Evolutionary conservation across 148 eudicot species (phyloP), one percentile per base, ranked within the genome.

Genomic region (Rhododendron mucronatum): DNA sequence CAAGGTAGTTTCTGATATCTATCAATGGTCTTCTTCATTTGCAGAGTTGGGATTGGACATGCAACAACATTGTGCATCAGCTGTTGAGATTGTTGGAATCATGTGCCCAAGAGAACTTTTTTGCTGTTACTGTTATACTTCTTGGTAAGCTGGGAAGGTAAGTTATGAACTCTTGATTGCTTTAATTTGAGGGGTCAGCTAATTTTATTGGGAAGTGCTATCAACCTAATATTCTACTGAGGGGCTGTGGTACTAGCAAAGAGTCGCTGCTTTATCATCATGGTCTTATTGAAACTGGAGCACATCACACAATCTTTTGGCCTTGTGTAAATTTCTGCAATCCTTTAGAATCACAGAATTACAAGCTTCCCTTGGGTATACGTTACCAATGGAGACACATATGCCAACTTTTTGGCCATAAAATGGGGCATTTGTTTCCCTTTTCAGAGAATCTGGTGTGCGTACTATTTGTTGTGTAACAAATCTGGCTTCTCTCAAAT

Each of bases 101-200:
- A 51, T 89, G 88, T 84, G 76, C 82, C 78, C 86, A 14, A 45
- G 91, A 89, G 79, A 53, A 47, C 74, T 77, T 83, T 47, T 87
- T 88, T 75, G 77, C 90, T 86, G 90, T 90, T 82, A 85, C 91
- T 80, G 80, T 91, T 84, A 23, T 88, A 59, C 91, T 93, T 86
- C 90, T 96, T 21, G 94, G 95, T 83, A 89, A 93, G 83, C 80
- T 96, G 50, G 99, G 98, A 75, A 95, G 95, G 98, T 94, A 86
- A 88, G 76, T 41, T 69, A 30, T 30, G 39, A 69, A 69, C 37
- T 28, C 75, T 4, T 28, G 75, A 30, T 69, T 69, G 75, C 75
- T 28, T 65, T 28, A 69, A 65, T 69, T 69, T 28, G 75, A 30
- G 75, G 37, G 75, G 75, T 69, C 75, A 28, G 39, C 30, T 69